phyloP scores from a whole-genome alignment of 495 filamentous ascomycete species.

The Talaromyces thailandensis region DNA sequence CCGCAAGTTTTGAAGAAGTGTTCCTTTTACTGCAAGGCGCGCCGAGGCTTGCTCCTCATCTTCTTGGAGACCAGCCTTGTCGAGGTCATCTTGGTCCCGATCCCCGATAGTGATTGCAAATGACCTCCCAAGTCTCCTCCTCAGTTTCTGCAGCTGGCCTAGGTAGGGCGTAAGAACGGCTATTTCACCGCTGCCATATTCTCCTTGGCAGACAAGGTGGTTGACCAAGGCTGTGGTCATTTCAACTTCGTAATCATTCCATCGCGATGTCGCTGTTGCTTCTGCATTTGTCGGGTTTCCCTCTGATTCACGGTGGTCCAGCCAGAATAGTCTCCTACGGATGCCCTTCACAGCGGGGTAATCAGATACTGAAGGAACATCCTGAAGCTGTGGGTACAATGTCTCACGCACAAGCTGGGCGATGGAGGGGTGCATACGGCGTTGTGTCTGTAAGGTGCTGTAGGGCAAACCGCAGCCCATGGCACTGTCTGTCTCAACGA shows the following conservation, averaged over 20 bases:
- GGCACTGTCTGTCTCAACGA: conserved; percentile 32
- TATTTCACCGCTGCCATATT: conserved; percentile 58
- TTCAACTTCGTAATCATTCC: conserved; percentile 59
- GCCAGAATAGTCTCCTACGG: conserved; percentile 60
- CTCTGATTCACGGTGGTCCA: conserved; percentile 57
- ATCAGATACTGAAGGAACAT: conserved; percentile 37
- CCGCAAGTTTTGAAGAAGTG: conserved; percentile 50
- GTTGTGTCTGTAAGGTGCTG: conserved; percentile 53
- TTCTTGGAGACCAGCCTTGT: conserved; percentile 37
- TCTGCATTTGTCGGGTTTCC: conserved; percentile 30
- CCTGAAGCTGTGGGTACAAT: conserved; percentile 56
- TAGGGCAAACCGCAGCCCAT: conserved; percentile 36
- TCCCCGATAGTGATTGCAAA: conserved; percentile 61
- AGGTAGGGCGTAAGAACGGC: conserved; percentile 72
- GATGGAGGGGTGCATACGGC: conserved; percentile 72
- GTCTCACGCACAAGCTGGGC: conserved; percentile 49
- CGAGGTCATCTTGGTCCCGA: conserved; percentile 53
- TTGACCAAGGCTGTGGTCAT: conserved; percentile 57
- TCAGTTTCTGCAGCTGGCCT: conserved; percentile 59
- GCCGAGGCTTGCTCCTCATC: conserved; percentile 11
- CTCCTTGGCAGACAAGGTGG: conserved; percentile 64
- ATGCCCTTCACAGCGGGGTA: conserved; percentile 60
- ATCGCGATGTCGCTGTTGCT: conserved; percentile 45
- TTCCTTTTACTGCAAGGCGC: conserved; percentile 29
- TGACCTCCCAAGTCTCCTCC: conserved; percentile 33